Conservation (phyloP, 31 red algal species). For the Asparagopsis taxiformis region DNA sequence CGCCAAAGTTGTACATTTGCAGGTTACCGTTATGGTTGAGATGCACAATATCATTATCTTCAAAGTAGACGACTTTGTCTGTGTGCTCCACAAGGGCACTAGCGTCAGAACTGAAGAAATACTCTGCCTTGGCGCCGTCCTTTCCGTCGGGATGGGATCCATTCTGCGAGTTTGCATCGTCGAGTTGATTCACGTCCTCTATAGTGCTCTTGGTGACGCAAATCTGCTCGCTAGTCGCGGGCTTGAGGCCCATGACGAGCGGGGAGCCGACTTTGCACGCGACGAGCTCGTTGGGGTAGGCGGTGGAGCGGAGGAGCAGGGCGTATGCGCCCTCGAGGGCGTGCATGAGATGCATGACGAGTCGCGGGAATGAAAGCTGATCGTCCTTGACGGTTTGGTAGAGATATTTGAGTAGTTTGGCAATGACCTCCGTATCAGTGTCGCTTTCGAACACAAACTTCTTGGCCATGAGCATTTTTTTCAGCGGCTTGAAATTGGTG, state of each 20-base stretch:
- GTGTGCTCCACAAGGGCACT: conserved; percentile 93
- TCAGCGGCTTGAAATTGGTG: conserved; percentile 89
- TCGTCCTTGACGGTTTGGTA: conserved; percentile 68
- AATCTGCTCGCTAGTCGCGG: conserved; percentile 34
- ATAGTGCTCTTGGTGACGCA: conserved; percentile 46
- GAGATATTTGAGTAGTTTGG: conserved; percentile 80
- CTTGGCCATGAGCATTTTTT: conserved; percentile 72
- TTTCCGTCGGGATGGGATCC: not conserved
- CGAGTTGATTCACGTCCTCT: not conserved
- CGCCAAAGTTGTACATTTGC: conserved; percentile 77
- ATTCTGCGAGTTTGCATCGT: not conserved
- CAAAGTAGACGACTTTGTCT: conserved; percentile 85
- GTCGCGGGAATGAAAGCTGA: conserved; percentile 65
- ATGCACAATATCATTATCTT: conserved; percentile 92
- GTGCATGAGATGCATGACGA: conserved; percentile 95
- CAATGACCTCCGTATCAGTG: conserved; percentile 96
- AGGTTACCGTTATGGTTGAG: conserved; percentile 62
- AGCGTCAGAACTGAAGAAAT: conserved; percentile 93
- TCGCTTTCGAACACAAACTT: conserved; percentile 65
- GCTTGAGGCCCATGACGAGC: conserved; percentile 85
- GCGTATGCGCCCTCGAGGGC: conserved; percentile 95
- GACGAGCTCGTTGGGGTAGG: conserved; percentile 79
- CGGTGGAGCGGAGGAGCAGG: conserved; percentile 67
- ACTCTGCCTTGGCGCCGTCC: conserved; percentile 46
- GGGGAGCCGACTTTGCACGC: conserved; percentile 94